Base-by-base conservation (phyloP, 441 rosid genomes). In the Syzygium syzygioides region DNA sequence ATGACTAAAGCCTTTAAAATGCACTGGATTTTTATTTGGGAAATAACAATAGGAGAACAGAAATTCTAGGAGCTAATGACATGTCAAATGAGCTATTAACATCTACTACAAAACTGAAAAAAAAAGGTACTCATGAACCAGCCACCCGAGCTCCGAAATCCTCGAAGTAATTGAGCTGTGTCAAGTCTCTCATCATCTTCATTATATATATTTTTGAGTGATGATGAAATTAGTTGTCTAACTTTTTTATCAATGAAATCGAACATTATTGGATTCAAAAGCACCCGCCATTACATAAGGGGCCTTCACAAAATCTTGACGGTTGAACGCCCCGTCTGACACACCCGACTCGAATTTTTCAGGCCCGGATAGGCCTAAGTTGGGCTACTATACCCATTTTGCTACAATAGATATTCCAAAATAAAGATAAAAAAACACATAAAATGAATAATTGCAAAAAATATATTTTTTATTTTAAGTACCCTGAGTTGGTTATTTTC, bases 81-180 rank as follows among this genome's bases (percentile, higher is more conserved):
- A n/a, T n/a, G 71, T 62, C 71, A n/a, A 52, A 2, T 62, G 71
- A 62, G 71, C 37, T n/a, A n/a, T 62, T 14, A n/a, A n/a, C 71
- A 62, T 62, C 34, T n/a, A 62, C 34, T 14, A 62, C 71, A 62
- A n/a, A 62, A n/a, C 71, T 62, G 14, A n/a, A 62, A 62, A 6
- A 0, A 14, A 1, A 0, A 6, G n/a, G 7, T 14, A n/a, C 7
- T 4, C 66, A 13, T 12, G n/a, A 62, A 62, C 34, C 20, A n/a
- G 71, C 71, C 34, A 14, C 30, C n/a, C 71, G 34, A 62, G 34
- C 34, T 62, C n/a, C 5, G 9, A 62, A 14, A 62, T 62, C 71
- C 37, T 62, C 3, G 37, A 62, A 62, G 34, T 62, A n/a, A 62
- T 62, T 62, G 71, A n/a, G 15, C 9, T 28, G 0, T 0, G 1